Evolutionary conservation across 129 eudicot genomes (phyloP).

Genomic region (Helianthus annuus): HanXRQr2.0-SUNRISE NC_035445.2:116533477-116533976

Average conservation of each 20-base stretch:
- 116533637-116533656: neutral
- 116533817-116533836: slow-evolving; percentile 25
- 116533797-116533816: neutral
- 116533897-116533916: no score
- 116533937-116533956: no score
- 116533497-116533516: neutral
- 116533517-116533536: neutral
- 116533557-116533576: no score
- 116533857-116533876: slow-evolving; percentile 14
- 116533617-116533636: neutral
- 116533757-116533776: slow-evolving; percentile 34
- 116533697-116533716: slow-evolving; percentile 21
- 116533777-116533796: neutral
- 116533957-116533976: no score
- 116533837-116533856: slow-evolving; percentile 4
- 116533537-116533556: slow-evolving; percentile 9
- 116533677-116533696: neutral
- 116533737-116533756: slow-evolving; percentile 38
- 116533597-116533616: neutral
- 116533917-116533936: no score
- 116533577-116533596: neutral
- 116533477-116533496: no score
- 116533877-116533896: no score
- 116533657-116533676: no score
- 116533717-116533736: slow-evolving; percentile 31